These are phyloP conservation scores for Chrysopogon serrulatus DNA, from an alignment of 176 grass and related monocot genomes.

Conservation along the genomic window DNA sequence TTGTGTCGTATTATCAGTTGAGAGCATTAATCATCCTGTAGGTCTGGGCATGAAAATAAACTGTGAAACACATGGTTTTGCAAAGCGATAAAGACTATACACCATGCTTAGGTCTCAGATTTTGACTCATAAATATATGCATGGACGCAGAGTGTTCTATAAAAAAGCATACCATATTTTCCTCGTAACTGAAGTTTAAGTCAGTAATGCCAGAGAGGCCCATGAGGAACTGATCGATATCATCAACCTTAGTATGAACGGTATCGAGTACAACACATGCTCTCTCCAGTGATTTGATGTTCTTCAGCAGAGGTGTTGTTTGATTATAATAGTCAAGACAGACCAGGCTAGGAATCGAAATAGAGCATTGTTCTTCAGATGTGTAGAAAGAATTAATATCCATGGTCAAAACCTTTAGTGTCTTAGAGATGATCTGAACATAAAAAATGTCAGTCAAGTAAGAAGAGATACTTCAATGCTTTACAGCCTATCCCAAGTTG, in stretches of 20 bases:
- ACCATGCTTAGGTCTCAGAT: neutral
- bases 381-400: rapidly evolving
- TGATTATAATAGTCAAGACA: neutral
- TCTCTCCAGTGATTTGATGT: neutral
- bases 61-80: neutral
- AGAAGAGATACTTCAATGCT: neutral
- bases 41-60: neutral
- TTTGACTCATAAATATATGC: neutral
- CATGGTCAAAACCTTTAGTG: constrained; percentile 18
- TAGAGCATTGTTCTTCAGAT: neutral
- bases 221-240: neutral
- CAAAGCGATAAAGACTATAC: neutral
- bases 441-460: neutral
- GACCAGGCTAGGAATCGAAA: constrained; percentile 3
- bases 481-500: neutral
- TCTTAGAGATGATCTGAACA: neutral
- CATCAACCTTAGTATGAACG: rapidly evolving
- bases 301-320: neutral
- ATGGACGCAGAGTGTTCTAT: neutral
- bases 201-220: neutral
- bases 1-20: neutral
- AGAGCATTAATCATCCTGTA: neutral
- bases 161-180: neutral
- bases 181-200: neutral
- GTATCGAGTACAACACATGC: neutral